Percentiles rank a stretch among this genome's conserved stretches.
Conservation (phyloP, 208 protist species). For the Cochliopodium minus region DNA sequence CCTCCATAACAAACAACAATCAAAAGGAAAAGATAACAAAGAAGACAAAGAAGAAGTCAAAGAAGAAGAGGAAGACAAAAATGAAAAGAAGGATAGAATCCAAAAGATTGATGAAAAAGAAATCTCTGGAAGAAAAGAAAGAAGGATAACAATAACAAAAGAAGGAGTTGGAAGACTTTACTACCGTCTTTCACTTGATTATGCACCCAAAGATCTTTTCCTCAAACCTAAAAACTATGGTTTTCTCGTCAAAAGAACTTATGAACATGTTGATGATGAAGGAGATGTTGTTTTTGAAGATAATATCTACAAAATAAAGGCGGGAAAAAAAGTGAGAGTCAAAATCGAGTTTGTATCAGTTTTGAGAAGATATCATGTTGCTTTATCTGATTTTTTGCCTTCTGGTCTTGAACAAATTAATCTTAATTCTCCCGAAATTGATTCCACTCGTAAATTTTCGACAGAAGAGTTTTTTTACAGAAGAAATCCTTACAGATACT, state of each 20-base stretch:
- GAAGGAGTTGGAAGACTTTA: not conserved
- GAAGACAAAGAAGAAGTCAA: too few relatives aligned
- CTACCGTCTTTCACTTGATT: not conserved
- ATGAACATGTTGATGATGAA: not conserved
- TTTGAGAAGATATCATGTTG: not conserved
- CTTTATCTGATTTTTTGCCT: not conserved
- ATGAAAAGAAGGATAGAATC: too few relatives aligned
- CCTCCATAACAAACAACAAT: too few relatives aligned
- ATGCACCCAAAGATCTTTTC: not conserved
- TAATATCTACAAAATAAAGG: not conserved
- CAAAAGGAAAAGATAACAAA: too few relatives aligned
- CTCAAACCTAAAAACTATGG: not conserved
- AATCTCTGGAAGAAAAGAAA: too few relatives aligned
- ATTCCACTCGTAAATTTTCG: not conserved
- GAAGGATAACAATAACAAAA: not conserved
- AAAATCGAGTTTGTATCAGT: not conserved
- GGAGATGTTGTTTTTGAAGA: not conserved
- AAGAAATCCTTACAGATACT: too few relatives aligned
- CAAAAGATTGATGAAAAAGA: too few relatives aligned
- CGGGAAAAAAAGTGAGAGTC: not conserved
- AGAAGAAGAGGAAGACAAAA: too few relatives aligned
- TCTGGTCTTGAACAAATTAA: not conserved
- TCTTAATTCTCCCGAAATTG: not conserved
- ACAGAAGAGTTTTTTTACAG: too few relatives aligned
- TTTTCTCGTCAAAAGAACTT: not conserved